Base-by-base conservation (phyloP, 1,139 yeast species). In the Geotrichum siamense region DNA sequence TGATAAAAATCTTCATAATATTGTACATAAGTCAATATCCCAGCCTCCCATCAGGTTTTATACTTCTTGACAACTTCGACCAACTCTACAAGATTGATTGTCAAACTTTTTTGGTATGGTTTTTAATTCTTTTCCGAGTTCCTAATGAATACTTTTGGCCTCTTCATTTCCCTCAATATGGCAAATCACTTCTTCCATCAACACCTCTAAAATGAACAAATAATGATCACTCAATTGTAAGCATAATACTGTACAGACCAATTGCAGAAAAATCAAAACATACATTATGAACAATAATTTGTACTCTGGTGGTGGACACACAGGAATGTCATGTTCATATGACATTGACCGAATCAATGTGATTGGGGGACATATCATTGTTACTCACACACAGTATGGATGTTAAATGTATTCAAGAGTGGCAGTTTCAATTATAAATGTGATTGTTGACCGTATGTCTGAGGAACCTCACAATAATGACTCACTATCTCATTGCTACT, bases 311-410 rank as follows among this genome's bases (percentile, higher is more conserved):
- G 36, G 44, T 62, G 13, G 67, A 62, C 40, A 62, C 67, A 1
- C 66, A 65, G 5, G 66, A 62, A 40, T 62, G 67, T 46, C 61
- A 61, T 41, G 67, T 63, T 9, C 67, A 62, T 43, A 62, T 67
- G n/a, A 62, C 67, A 2, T 64, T 65, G 16, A 61, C 64, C 1
- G 67, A 62, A 44, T 63, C 61, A 20, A 41, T 57, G 32, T 62
- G 67, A 67, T 50, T 58, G 2, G 63, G 64, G 9, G 59, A n/a
- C n/a, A 65, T 3, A 67, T 67, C 1, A 55, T 62, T 16, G 47
- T 62, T 21, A 61, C 65, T 3, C 59, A 49, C 32, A 62, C 64
- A 10, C 47, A 63, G 15, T 58, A 62, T 42, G 43, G 41, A 29
- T 55, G 58, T 47, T 62, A 62, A 45, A 55, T 62, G 52, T 61